A percentile compares a stretch with the other conserved stretches of the same genome.
Conservation (phyloP, 2,329 filamentous ascomycete species). For the Exophiala mesophila region DNA sequence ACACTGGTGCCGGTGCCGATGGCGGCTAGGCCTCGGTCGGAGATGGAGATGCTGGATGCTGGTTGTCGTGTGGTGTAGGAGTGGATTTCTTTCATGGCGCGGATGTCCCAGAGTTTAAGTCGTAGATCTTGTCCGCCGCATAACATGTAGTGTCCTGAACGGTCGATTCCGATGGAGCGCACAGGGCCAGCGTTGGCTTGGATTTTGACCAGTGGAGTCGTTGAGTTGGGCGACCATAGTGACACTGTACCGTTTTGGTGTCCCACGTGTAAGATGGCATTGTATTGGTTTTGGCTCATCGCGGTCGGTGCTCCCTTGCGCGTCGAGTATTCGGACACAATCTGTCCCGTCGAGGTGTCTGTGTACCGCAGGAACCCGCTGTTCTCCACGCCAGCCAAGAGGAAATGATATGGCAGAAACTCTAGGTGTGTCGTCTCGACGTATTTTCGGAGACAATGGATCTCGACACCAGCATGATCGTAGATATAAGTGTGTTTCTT, state of each 20-base stretch:
- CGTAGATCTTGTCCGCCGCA: constrained; percentile 82
- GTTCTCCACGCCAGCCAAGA: constrained; percentile 68
- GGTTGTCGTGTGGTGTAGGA: constrained; percentile 81
- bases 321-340: constrained; percentile 80
- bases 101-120: constrained; percentile 94
- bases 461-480: constrained; percentile 80
- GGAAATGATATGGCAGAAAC: constrained; percentile 93
- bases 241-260: constrained; percentile 94
- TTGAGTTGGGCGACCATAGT: constrained; percentile 89
- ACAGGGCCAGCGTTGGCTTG: constrained; percentile 87
- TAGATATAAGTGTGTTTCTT: constrained; percentile 98
- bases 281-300: constrained; percentile 82
- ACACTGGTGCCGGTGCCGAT: constrained; percentile 87
- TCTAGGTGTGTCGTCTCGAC: constrained; percentile 90
- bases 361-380: constrained; percentile 87
- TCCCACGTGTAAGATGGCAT: constrained; percentile 85
- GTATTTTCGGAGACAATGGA: constrained; percentile 87
- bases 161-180: constrained; percentile 75
- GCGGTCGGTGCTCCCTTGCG: constrained; percentile 78
- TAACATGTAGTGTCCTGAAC: constrained; percentile 93
- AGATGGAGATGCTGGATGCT: constrained; percentile 78
- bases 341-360: constrained; percentile 86
- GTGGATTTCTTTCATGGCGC: constrained; percentile 89
- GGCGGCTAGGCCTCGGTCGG: constrained; percentile 79
- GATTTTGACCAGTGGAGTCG: constrained; percentile 82